Evolutionary conservation across 140 eudicot genomes (phyloP).

Genomic region (Cichorium intybus): DNA sequence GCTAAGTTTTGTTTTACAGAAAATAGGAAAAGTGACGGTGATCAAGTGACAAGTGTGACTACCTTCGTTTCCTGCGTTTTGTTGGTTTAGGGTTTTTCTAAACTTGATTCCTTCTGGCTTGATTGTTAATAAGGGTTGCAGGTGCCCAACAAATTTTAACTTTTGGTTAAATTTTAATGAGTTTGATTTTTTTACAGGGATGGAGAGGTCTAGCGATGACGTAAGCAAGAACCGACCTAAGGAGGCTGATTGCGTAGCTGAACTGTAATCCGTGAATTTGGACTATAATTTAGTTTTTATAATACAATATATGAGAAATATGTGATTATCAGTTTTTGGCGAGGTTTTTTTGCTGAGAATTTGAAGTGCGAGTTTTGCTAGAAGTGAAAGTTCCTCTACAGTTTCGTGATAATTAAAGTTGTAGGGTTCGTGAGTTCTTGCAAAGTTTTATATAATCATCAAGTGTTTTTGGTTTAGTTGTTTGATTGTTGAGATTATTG

Average conservation of each 20-base stretch:
- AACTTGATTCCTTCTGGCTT: not conserved
- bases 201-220: slow-evolving; percentile 50
- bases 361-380: not conserved
- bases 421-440: not conserved
- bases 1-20: not conserved
- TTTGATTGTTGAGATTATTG: not conserved
- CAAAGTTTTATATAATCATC: not conserved
- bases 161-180: slow-evolving; percentile 1
- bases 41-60: slow-evolving; percentile 4
- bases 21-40: slow-evolving; percentile 1
- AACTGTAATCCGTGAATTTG: slow-evolving; percentile 33
- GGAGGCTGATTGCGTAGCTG: slow-evolving; percentile 25
- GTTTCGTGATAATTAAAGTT: not conserved
- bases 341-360: not conserved
- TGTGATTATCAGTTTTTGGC: not conserved
- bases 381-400: not conserved
- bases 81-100: not conserved
- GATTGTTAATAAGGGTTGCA: not conserved
- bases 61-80: not conserved
- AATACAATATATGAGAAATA: not conserved
- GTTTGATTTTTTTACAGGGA: slow-evolving; percentile 15
- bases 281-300: not conserved
- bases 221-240: slow-evolving; percentile 32
- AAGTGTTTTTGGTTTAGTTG: not conserved
- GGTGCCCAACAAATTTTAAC: not conserved